Percentiles rank a stretch among this genome's conserved stretches.
These are phyloP conservation scores for Oryza longistaminata DNA, from an alignment of 176 grass and related monocot genomes.

Conservation along the genomic window DNA sequence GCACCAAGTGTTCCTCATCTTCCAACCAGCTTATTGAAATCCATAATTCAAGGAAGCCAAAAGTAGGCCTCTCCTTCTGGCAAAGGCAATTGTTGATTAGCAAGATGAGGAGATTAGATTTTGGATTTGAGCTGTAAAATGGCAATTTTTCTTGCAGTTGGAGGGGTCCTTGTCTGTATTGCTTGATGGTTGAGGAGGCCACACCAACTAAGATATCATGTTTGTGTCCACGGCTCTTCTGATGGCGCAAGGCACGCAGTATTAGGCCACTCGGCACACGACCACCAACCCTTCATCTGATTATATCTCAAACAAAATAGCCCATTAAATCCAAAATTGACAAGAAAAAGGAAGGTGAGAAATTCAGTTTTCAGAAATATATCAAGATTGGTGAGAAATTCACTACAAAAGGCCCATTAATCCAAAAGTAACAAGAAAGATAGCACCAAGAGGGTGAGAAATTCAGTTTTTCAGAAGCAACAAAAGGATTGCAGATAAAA, in stretches of 20 bases:
- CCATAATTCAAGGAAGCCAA: constrained; percentile 33
- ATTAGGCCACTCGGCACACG: background rate
- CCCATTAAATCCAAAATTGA: background rate
- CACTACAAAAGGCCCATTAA: background rate
- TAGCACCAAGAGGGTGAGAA: background rate
- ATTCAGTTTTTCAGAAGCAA: background rate
- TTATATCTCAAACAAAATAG: background rate
- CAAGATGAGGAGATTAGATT: background rate
- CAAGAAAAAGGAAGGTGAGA: background rate
- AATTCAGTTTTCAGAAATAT: background rate
- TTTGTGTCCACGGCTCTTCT: constrained; percentile 5
- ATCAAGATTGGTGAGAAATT: background rate
- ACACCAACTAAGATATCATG: constrained; percentile 15
- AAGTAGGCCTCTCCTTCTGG: background rate
- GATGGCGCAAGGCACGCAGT: constrained; percentile 32
- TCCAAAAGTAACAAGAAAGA: background rate
- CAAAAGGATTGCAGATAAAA: background rate
- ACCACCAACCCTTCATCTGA: background rate
- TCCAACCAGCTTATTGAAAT: constrained; percentile 31
- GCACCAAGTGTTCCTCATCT: constrained; percentile 12
- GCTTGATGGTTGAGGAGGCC: constrained; percentile 3
- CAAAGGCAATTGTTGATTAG: background rate
- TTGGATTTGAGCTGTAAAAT: background rate
- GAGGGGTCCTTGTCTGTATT: constrained; percentile 2
- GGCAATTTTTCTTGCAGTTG: background rate